Evolutionary conservation across 2,329 filamentous ascomycete species (phyloP).

Genomic region (Dactylellina leptospora): DNA sequence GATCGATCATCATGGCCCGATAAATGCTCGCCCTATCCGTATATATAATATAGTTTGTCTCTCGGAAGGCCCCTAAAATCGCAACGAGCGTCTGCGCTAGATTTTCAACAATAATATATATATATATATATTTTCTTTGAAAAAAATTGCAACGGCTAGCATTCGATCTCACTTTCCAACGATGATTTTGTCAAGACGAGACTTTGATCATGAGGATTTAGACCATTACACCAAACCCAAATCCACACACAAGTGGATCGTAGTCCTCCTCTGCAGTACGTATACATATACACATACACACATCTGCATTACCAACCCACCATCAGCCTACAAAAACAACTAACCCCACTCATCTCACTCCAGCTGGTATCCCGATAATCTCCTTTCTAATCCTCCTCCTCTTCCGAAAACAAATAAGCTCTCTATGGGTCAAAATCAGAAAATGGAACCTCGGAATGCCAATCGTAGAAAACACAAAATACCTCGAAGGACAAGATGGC

Average conservation of each 20-base stretch:
- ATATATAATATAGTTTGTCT: too few species aligned
- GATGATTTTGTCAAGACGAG: constrained; percentile 18
- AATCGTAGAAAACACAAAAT: constrained; percentile 9
- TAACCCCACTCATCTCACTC: background rate
- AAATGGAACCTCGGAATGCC: constrained; percentile 32
- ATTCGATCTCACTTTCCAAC: too few species aligned
- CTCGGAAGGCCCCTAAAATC: too few species aligned
- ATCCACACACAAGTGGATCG: constrained; percentile 19
- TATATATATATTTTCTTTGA: too few species aligned
- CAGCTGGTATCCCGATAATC: constrained; percentile 29
- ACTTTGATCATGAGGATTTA: constrained; percentile 42
- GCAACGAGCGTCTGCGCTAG: too few species aligned
- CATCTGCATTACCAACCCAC: background rate
- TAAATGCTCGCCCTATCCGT: too few species aligned
- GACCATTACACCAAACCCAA: constrained; percentile 30
- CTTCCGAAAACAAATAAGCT: constrained; percentile 21
- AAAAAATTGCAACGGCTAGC: too few species aligned
- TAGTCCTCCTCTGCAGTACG: constrained; percentile 34
- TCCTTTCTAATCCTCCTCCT: constrained; percentile 16
- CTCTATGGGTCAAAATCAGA: constrained; percentile 29
- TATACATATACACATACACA: too few species aligned
- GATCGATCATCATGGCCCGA: too few species aligned
- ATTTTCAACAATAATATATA: too few species aligned
- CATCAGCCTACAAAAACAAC: background rate
- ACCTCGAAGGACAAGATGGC: background rate